Percentiles rank a stretch among this genome's conserved stretches.
Evolutionary conservation across 768 basidiomycete genomes (phyloP).

Genomic region (Amanita exitialis): DNA sequence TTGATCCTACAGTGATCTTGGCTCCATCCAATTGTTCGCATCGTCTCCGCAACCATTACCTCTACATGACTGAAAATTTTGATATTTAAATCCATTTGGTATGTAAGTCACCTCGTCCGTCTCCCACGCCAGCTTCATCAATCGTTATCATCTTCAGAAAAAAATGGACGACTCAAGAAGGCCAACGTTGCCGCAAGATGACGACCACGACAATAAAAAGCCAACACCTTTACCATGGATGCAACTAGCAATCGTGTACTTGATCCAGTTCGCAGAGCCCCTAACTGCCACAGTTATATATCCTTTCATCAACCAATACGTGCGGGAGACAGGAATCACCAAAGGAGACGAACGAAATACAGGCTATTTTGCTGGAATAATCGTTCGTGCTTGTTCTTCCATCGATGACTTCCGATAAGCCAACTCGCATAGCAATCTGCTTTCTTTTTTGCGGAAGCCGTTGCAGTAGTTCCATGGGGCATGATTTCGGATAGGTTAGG

Average conservation of each 20-base stretch:
- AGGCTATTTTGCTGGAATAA: constrained; percentile 31
- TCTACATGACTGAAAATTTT: too few species aligned
- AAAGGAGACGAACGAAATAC: constrained; percentile 25
- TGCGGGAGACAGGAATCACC: constrained; percentile 25
- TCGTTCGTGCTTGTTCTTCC: constrained; percentile 16
- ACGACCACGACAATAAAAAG: not conserved
- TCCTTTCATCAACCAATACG: constrained; percentile 28
- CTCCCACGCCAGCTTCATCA: not conserved
- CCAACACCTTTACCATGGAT: constrained; percentile 20
- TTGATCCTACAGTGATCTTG: too few species aligned
- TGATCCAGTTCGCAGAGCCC: constrained; percentile 25
- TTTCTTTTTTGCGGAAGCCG: constrained; percentile 33
- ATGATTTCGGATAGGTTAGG: constrained; percentile 32
- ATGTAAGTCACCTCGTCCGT: not conserved
- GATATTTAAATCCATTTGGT: too few species aligned
- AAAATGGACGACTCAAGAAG: not conserved
- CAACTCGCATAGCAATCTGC: constrained; percentile 25
- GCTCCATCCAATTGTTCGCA: too few species aligned
- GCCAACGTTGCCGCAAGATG: not conserved
- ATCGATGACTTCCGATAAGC: not conserved
- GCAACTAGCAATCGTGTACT: constrained; percentile 20
- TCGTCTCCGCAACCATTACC: too few species aligned
- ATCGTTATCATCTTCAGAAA: not conserved
- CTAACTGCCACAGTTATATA: constrained; percentile 28
- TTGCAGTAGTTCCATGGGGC: constrained; percentile 36